Conservation (phyloP, 1,284 basidiomycete genomes). For the Sporisorium scitamineum region DNA sequence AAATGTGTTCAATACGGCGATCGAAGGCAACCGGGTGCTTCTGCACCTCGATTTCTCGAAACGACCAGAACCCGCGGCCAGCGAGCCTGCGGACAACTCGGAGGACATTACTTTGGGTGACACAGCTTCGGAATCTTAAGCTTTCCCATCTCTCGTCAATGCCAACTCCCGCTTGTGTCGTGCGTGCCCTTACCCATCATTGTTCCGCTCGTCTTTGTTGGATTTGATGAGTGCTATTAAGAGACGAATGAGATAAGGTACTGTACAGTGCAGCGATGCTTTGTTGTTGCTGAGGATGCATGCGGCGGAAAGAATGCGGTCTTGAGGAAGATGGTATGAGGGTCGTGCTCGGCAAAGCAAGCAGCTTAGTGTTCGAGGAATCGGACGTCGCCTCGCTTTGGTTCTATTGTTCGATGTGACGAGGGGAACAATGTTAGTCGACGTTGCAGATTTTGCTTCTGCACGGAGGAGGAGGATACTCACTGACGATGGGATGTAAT, state of each 20-base stretch:
- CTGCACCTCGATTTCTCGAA: conserved; percentile 27
- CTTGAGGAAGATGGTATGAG: conserved; percentile 11
- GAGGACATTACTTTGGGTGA: not conserved
- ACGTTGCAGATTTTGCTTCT: not conserved
- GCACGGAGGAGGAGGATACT: conserved; percentile 19
- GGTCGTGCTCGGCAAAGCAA: not conserved
- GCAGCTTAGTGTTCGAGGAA: conserved; percentile 54
- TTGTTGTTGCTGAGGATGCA: not conserved
- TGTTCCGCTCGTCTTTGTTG: not conserved
- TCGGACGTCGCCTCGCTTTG: conserved; percentile 61
- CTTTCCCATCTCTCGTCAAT: not conserved
- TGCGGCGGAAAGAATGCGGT: not conserved
- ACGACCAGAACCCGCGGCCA: conserved; percentile 1
- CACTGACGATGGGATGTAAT: conserved; percentile 68
- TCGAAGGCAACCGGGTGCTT: conserved; percentile 11
- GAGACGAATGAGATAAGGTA: conserved; percentile 16
- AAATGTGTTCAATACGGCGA: not conserved
- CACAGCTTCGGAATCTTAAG: not conserved
- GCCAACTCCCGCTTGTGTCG: not conserved
- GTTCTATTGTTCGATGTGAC: conserved; percentile 39
- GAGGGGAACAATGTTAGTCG: not conserved
- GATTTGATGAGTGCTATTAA: not conserved
- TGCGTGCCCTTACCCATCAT: not conserved
- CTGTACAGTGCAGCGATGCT: conserved; percentile 22
- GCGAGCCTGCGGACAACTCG: not conserved